Evolutionary conservation across 2,329 filamentous ascomycete species (phyloP).

Genomic region (Chaetomiaceae sp.): DNA sequence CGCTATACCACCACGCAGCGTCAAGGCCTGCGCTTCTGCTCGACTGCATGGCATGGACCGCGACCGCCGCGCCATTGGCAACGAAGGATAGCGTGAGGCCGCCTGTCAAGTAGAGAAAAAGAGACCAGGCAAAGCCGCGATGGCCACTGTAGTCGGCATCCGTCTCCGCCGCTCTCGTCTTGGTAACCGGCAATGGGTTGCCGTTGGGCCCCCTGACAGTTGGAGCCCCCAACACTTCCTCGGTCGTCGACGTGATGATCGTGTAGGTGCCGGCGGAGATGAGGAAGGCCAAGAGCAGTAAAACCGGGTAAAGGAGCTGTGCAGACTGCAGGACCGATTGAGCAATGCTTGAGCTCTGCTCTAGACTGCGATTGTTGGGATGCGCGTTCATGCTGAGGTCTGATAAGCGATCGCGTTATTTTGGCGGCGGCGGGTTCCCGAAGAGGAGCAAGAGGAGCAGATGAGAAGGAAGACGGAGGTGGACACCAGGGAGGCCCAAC

Average conservation of each 20-base stretch:
- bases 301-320: slow-evolving; percentile 46
- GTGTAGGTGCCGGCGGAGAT: slow-evolving; percentile 46
- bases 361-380: slow-evolving; percentile 7
- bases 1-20: slow-evolving; percentile 74
- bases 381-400: slow-evolving; percentile 23
- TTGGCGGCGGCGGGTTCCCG: too few relatives aligned
- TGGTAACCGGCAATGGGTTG: slow-evolving; percentile 70
- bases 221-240: slow-evolving; percentile 41
- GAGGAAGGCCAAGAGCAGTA: slow-evolving; percentile 48
- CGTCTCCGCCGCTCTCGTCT: slow-evolving; percentile 32
- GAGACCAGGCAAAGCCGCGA: slow-evolving; percentile 58
- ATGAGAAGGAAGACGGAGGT: too few relatives aligned
- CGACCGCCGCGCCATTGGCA: slow-evolving; percentile 65
- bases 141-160: slow-evolving; percentile 52
- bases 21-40: slow-evolving; percentile 35
- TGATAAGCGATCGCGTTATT: slow-evolving; percentile 12
- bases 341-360: slow-evolving; percentile 21
- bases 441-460: too few relatives aligned
- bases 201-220: slow-evolving; percentile 72
- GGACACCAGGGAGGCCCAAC: too few relatives aligned
- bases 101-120: slow-evolving; percentile 70
- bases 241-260: slow-evolving; percentile 44
- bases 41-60: slow-evolving; percentile 64
- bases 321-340: slow-evolving; percentile 41
- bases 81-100: slow-evolving; percentile 69